Percentiles rank a stretch among this genome's conserved stretches.
Conservation (phyloP, 2,329 filamentous ascomycete genomes). For the Alternaria ethzedia region DNA sequence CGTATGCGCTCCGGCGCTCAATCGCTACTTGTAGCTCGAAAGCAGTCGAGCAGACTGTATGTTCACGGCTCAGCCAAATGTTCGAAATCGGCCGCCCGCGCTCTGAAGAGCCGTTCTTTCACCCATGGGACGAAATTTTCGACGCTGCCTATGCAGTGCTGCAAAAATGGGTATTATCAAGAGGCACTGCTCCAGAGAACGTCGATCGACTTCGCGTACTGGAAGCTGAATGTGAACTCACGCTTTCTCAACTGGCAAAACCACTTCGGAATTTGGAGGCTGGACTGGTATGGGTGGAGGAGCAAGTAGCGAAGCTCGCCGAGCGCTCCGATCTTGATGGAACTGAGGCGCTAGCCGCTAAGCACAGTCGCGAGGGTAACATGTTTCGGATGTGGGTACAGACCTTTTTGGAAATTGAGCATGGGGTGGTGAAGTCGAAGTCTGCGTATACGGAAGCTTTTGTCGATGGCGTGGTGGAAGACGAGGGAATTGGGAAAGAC, state of each 20-base stretch:
- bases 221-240: neutral
- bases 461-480: neutral
- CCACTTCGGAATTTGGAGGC: neutral
- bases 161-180: neutral
- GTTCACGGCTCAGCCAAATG: neutral
- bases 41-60: neutral
- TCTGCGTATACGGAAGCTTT: neutral
- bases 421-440: neutral
- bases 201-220: neutral
- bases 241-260: neutral
- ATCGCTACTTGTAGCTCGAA: neutral
- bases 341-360: neutral
- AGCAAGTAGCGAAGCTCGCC: neutral
- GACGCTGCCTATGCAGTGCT: neutral
- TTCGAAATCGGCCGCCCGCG: conserved; percentile 8
- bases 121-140: conserved; percentile 3
- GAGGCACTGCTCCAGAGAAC: neutral
- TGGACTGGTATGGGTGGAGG: conserved; percentile 4
- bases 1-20: conserved; percentile 1
- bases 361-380: conserved; percentile 7
- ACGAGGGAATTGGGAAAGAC: neutral
- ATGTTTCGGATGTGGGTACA: conserved; percentile 13
- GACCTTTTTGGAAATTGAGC: conserved; percentile 11
- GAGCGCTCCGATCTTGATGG: neutral
- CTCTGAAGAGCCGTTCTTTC: conserved; percentile 3